Evolutionary conservation across 257 asterid species (phyloP).

Genomic region (Mentha longifolia): DNA sequence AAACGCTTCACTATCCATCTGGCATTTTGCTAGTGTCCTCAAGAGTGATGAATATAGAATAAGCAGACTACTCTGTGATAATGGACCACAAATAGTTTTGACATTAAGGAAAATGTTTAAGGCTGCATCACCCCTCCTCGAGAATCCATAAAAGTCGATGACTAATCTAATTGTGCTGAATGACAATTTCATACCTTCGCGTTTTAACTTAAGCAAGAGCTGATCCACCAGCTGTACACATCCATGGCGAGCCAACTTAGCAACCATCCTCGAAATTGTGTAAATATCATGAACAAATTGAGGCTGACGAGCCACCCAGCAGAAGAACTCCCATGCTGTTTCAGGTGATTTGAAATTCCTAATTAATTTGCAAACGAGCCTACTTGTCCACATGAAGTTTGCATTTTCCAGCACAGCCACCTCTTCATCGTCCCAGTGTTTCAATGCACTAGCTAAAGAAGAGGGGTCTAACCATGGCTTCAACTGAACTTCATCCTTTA

Average conservation of each 20-base stretch:
- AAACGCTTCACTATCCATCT: conserved; percentile 61
- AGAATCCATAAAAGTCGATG: conserved; percentile 80
- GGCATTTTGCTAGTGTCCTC: conserved; percentile 79
- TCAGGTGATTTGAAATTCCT: conserved; percentile 72
- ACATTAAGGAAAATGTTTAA: conserved; percentile 55
- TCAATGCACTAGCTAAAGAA: conserved; percentile 80
- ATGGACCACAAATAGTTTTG: conserved; percentile 60
- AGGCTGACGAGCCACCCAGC: conserved; percentile 88
- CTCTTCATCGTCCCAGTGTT: conserved; percentile 68
- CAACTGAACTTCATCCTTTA: conserved; percentile 50
- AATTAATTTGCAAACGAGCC: conserved; percentile 84
- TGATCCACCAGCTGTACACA: conserved; percentile 65
- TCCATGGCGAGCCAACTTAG: conserved; percentile 80
- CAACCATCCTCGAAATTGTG: conserved; percentile 77
- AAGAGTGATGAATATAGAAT: conserved; percentile 74
- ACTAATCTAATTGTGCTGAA: conserved; percentile 74
- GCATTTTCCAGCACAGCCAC: conserved; percentile 66
- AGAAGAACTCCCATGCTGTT: conserved; percentile 83
- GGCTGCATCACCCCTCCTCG: conserved; percentile 71
- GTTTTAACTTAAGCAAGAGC: conserved; percentile 64
- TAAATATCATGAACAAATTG: conserved; percentile 78
- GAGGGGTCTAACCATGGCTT: conserved; percentile 94
- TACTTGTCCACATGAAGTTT: conserved; percentile 74
- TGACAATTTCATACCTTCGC: conserved; percentile 66
- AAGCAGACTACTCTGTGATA: conserved; percentile 53